These are phyloP conservation scores for Clausena lansium DNA, from an alignment of 345 rosid genomes.

Conservation along the genomic window DNA sequence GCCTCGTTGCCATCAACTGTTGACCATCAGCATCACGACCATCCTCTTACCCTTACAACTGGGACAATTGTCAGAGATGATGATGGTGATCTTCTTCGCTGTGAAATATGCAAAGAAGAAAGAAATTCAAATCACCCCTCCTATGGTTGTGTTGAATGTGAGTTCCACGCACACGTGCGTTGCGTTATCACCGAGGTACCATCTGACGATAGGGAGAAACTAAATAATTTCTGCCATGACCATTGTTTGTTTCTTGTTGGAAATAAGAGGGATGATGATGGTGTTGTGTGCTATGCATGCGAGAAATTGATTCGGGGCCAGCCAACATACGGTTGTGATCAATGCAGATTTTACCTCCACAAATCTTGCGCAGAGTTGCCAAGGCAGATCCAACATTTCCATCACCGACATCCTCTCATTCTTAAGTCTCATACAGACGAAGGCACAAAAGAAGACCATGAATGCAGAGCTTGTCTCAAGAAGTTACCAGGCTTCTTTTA, in stretches of 20 bases:
- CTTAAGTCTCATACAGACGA: neutral
- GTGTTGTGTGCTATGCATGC: neutral
- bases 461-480: neutral
- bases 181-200: neutral
- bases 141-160: neutral
- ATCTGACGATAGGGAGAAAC: neutral
- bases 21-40: neutral
- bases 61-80: neutral
- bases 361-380: neutral
- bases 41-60: neutral
- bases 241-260: neutral
- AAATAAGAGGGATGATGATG: neutral
- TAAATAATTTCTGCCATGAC: neutral
- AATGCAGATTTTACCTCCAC: neutral
- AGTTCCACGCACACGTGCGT: neutral
- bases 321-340: neutral
- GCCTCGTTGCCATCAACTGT: neutral
- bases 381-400: neutral
- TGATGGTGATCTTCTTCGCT: neutral
- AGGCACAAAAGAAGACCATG: neutral
- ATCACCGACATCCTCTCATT: neutral
- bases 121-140: neutral
- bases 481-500: neutral
- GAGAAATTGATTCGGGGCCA: neutral
- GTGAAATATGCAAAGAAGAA: neutral